Evolutionary conservation across 1,139 yeast species (phyloP), one percentile per base, ranked within the genome.

Genomic region (Debaryomyces sp.): DNA sequence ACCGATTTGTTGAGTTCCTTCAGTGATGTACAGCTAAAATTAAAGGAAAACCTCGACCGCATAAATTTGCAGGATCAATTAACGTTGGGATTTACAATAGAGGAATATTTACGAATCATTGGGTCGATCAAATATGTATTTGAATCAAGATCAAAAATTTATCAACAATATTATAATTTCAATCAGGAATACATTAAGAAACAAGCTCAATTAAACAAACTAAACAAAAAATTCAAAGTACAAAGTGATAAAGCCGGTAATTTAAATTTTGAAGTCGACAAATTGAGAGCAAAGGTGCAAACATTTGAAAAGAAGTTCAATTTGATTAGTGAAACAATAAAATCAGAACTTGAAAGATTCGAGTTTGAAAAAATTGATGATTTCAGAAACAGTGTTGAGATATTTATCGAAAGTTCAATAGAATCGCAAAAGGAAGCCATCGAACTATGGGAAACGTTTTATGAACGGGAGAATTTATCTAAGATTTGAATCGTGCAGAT

Each of bases 341-440:
- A 82, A 60, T 64, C 67, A 36, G 97, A 94, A 61, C 70, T 94
- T 44, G 81, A 78, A 21, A 70, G 64, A 32, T 89, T 92, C 63
- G 96, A 90, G 62, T 73, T 75, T 42, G 95, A 86, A 49, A 89
- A 87, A 60, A 81, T 91, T 43, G 84, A 81, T 43, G 99, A 94
- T 61, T 91, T 95, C 67, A 81, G 97, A 61, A 89, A 89, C 61
- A 82, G 92, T 54, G 90, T 94, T 50, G 99, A 94, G 68, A 85
- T 92, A 21, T 92, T 85, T 59, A 79, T 96, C 61, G 99, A 95
- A 66, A 84, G 95, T 50, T 84, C 96, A 22, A 89, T 92, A 45
- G 99, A 94, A 68, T 80, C 94, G 15, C 99, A 94, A 66, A 95
- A 94, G 70, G 97, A 91, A 65, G 85, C 94, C 30, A 94, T 94